phyloP scores from a whole-genome alignment of 225 moss, liverwort and hornwort species.

The Marchantia paleacea region DNA sequence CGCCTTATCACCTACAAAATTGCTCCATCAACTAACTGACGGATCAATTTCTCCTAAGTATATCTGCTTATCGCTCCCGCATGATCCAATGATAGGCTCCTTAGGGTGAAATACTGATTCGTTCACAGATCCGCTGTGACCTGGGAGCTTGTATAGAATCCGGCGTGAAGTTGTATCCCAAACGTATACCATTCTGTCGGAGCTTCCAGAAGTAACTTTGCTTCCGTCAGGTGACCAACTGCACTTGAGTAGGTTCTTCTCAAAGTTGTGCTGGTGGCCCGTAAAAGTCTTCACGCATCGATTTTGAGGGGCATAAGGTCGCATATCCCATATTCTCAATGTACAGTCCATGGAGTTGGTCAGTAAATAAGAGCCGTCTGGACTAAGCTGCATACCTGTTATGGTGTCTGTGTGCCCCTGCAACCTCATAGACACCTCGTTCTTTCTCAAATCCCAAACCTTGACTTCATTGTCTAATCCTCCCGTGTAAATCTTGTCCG shows the following conservation, averaged over 20 bases:
- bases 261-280: constrained; percentile 94
- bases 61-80: constrained; percentile 91
- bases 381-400: constrained; percentile 91
- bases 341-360: constrained; percentile 98
- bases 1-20: background rate
- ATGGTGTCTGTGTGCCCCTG: constrained; percentile 91
- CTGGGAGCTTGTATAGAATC: constrained; percentile 92
- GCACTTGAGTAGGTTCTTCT: constrained; percentile 77
- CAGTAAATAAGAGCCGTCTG: constrained; percentile 92
- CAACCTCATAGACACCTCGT: constrained; percentile 90
- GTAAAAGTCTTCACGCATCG: constrained; percentile 86
- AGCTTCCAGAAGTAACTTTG: constrained; percentile 78
- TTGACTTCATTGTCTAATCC: constrained; percentile 96
- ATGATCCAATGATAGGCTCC: constrained; percentile 88
- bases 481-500: constrained; percentile 89
- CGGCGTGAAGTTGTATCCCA: constrained; percentile 91
- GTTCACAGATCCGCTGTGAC: constrained; percentile 87
- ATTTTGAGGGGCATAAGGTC: constrained; percentile 95
- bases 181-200: constrained; percentile 90
- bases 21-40: constrained; percentile 23
- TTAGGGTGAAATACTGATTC: constrained; percentile 90
- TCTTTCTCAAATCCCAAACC: constrained; percentile 98
- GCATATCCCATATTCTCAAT: constrained; percentile 93
- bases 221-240: constrained; percentile 93
- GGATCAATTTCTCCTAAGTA: constrained; percentile 90